phyloP scores from a whole-genome alignment of 352 stramenopile genomes.

The Lagenidium giganteum region DNA sequence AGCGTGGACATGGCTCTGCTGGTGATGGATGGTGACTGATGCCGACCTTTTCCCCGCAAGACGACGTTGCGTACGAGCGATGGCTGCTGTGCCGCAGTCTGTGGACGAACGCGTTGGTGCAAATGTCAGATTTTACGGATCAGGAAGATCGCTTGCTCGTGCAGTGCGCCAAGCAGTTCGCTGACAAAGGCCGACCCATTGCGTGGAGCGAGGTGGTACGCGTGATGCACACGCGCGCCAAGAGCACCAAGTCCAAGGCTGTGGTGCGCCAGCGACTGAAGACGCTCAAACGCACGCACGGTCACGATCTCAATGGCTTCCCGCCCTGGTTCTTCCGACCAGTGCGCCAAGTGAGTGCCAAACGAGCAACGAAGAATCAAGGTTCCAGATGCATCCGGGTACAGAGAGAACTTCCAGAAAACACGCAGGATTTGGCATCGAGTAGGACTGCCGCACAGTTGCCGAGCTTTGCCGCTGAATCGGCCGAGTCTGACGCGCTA shows the following conservation, averaged over 20 bases:
- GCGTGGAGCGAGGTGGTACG: constrained; percentile 23
- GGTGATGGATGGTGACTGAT: too few relatives aligned
- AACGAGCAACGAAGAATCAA: neutral
- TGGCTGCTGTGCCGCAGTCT: too few relatives aligned
- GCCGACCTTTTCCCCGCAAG: too few relatives aligned
- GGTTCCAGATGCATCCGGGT: neutral
- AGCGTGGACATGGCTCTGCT: too few relatives aligned
- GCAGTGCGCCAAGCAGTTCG: constrained; percentile 24
- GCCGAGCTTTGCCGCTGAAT: too few relatives aligned
- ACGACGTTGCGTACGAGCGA: too few relatives aligned
- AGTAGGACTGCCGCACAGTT: too few relatives aligned
- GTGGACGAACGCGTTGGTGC: too few relatives aligned
- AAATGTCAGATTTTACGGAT: constrained; percentile 61
- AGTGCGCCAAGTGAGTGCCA: too few relatives aligned
- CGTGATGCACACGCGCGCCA: too few relatives aligned
- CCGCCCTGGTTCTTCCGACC: constrained; percentile 36
- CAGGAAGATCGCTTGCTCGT: constrained; percentile 50
- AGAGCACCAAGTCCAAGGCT: constrained; percentile 18
- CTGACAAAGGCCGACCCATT: constrained; percentile 14
- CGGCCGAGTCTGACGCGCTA: too few relatives aligned
- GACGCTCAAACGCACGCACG: constrained; percentile 48
- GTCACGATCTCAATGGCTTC: constrained; percentile 22
- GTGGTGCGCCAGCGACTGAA: constrained; percentile 44
- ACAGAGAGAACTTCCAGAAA: constrained; percentile 10
- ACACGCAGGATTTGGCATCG: too few relatives aligned